These are phyloP conservation scores for Paramecium caudatum DNA, from an alignment of 73 alveolate species.

Conservation along the genomic window DNA sequence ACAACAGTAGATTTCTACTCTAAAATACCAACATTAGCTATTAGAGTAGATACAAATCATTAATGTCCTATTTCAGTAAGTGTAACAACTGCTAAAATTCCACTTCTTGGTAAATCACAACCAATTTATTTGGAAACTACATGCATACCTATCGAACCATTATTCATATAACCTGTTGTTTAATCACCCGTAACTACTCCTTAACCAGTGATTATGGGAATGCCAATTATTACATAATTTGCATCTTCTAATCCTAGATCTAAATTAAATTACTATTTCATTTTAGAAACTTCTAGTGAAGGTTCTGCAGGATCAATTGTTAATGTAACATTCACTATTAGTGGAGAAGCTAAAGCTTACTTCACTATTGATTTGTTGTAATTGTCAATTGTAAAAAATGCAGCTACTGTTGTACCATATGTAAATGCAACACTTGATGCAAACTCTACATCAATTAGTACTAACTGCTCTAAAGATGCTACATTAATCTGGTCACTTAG, in stretches of 20 bases:
- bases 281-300: background rate
- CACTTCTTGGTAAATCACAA: background rate
- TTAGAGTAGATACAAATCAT: background rate
- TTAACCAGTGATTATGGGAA: slow-evolving; percentile 32
- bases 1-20: background rate
- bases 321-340: background rate
- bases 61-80: slow-evolving; percentile 10
- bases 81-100: slow-evolving; percentile 12
- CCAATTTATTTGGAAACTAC: slow-evolving; percentile 11
- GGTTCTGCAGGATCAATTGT: slow-evolving; percentile 5
- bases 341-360: background rate
- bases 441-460: background rate
- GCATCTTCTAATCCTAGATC: slow-evolving; percentile 8
- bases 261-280: background rate
- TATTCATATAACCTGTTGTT: background rate
- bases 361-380: slow-evolving; percentile 5
- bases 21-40: slow-evolving; percentile 20
- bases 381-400: slow-evolving; percentile 9
- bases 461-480: slow-evolving; percentile 3
- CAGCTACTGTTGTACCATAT: background rate
- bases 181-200: background rate
- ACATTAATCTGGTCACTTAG: background rate
- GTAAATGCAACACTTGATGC: slow-evolving; percentile 7
- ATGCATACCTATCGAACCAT: background rate
- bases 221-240: background rate